Conservation (phyloP, 2,329 filamentous ascomycete species). For the Verticillium nubilum region DNA sequence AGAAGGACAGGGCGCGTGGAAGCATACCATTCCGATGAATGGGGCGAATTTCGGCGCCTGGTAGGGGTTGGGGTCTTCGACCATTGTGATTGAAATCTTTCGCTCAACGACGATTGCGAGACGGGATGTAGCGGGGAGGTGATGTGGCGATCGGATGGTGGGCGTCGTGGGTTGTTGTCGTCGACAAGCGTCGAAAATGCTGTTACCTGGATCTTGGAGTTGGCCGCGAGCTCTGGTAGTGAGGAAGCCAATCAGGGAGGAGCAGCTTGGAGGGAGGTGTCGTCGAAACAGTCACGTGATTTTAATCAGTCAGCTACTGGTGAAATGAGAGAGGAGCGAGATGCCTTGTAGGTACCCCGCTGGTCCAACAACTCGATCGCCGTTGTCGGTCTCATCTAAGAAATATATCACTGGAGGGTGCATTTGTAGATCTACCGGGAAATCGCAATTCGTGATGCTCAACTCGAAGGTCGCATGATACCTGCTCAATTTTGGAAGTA, state of each 20-base stretch:
- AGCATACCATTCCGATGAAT: constrained; percentile 75
- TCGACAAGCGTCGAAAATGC: constrained; percentile 4
- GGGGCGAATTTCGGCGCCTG: constrained; percentile 76
- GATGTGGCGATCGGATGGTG: constrained; percentile 14
- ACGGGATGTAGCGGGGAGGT: constrained; percentile 1
- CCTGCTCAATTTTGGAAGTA: too few relatives aligned
- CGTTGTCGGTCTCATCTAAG: background rate
- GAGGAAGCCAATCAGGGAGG: constrained; percentile 11
- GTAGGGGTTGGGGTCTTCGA: constrained; percentile 41
- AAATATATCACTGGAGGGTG: background rate
- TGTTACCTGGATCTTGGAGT: constrained; percentile 8
- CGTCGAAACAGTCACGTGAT: background rate
- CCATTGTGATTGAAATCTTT: constrained; percentile 33
- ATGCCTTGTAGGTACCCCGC: background rate
- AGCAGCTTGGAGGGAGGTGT: background rate
- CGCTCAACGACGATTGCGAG: constrained; percentile 3
- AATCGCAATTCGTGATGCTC: background rate
- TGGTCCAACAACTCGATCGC: background rate
- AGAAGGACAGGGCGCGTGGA: constrained; percentile 1
- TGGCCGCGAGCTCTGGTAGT: constrained; percentile 11
- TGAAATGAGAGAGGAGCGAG: background rate
- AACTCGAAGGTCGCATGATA: background rate
- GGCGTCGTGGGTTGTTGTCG: constrained; percentile 9
- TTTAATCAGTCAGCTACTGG: background rate
- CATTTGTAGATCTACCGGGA: background rate